Base-by-base conservation (phyloP, 2,329 filamentous ascomycete species). In the Rhexocercosporidium sp. region DNA sequence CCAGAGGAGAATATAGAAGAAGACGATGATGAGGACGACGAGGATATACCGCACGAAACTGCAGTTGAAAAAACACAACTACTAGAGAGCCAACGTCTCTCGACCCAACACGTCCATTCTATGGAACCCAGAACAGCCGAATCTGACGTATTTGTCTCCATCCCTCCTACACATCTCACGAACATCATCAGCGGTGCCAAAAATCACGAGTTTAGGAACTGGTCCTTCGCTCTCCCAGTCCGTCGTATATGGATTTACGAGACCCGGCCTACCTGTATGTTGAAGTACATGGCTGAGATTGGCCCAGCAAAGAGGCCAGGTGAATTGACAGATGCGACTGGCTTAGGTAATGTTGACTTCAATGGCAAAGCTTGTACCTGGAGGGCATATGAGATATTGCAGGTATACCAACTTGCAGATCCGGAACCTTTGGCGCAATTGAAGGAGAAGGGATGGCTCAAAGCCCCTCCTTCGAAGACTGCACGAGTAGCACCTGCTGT, bases 361-460 rank as follows among this genome's bases (percentile, higher is more conserved):
- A 74, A 76, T 37, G 53, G 62, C 16, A 71, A 69, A 31, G 44
- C 64, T 11, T 56, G 16, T 6, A 66, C 66, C 1, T 71, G 69
- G 66, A 66, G 61, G 68, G 86, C 84, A 3, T 86, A 88, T 72
- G 82, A 85, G 71, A 79, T 88, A 53, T 70, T 82, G 25, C 82
- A 89, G 71, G 80, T 91, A 0, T 91, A 90, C 72, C 82, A 88
- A 75, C 81, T 91, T 29, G 89, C 89, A 72, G 84, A 90, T 74
- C 85, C 88, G 0, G 79, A 88, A 1, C 78, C 82, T 0, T 78
- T 86, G 1, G 77, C 80, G 0, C 79, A 83, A 62, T 85, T 90
- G 80, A 82, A 81, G 53, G 78, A 81, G 49, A 84, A 85, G 46
- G 87, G 85, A 0, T 88, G 87, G 84, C 74, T 88, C 0, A 78